These are phyloP conservation scores for Trametes coccinea DNA, from an alignment of 768 basidiomycete species.

Conservation along the genomic window DNA sequence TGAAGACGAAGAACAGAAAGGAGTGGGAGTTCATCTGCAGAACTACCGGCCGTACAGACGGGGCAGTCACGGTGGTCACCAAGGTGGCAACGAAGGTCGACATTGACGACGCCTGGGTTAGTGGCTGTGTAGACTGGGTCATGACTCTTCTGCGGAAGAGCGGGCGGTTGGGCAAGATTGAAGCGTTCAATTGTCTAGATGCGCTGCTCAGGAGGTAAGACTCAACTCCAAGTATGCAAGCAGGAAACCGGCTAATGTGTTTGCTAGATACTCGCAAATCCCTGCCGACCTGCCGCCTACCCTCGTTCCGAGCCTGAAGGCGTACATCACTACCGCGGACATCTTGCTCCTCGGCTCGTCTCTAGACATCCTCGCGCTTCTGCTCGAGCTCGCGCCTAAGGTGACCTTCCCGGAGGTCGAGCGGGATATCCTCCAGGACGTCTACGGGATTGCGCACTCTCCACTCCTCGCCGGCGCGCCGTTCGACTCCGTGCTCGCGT, in stretches of 20 bases:
- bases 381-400: slow-evolving; percentile 66
- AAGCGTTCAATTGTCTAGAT: slow-evolving; percentile 77
- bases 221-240: not conserved
- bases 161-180: slow-evolving; percentile 73
- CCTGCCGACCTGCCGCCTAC: slow-evolving; percentile 60
- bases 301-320: slow-evolving; percentile 72
- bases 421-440: slow-evolving; percentile 59
- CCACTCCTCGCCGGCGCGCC: slow-evolving; percentile 75
- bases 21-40: slow-evolving; percentile 85
- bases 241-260: slow-evolving; percentile 31
- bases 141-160: slow-evolving; percentile 75
- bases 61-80: slow-evolving; percentile 79
- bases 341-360: slow-evolving; percentile 78
- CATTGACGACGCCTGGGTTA: slow-evolving; percentile 77
- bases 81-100: slow-evolving; percentile 78
- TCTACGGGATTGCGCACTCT: slow-evolving; percentile 75
- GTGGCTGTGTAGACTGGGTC: slow-evolving; percentile 76
- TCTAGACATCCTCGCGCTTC: slow-evolving; percentile 61
- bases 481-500: slow-evolving; percentile 78
- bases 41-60: slow-evolving; percentile 66
- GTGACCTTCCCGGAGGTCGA: slow-evolving; percentile 78
- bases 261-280: slow-evolving; percentile 45
- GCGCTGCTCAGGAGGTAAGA: slow-evolving; percentile 66
- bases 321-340: slow-evolving; percentile 74
- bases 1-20: slow-evolving; percentile 59